Base-by-base conservation (phyloP, 2,329 filamentous ascomycete genomes). In the Talaromyces sp. region DNA sequence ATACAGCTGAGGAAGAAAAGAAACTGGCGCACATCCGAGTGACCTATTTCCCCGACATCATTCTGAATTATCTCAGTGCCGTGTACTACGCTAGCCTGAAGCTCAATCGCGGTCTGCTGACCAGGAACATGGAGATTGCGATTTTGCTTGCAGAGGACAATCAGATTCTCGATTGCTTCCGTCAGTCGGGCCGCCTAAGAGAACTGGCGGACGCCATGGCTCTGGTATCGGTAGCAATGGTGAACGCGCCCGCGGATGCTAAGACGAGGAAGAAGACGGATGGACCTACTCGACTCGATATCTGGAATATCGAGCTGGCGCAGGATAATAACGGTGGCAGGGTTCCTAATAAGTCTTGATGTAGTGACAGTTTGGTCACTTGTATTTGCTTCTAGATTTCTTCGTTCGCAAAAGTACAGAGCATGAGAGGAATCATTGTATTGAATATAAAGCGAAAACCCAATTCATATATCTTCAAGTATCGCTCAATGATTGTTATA, bases 61-160 rank as follows among this genome's bases (percentile, higher is more conserved):
- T 97, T 49, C 84, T 99, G 59, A 91, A 90, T 2, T 97, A 95
- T 75, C 87, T 95, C 73, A 89, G 86, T 71, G 89, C 90, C 1
- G 81, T 98, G 59, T 90, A 96, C 74, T 90, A 90, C 73, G 90
- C 90, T 0, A 92, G 92, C 3, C 88, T 87, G 56, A 84, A 87
- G 58, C 81, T 96, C 50, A 89, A 88, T 54, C 88, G 92, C 50
- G 91, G 94, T 66, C 86, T 90, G 69, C 83, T 96, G 19, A 84
- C 95, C 31, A 89, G 94, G 73, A 91, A 89, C 71, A 94, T 99
- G 90, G 91, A 97, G 66, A 82, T 99, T 17, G 89, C 92, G 1
- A 87, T 88, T 2, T 85, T 97, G 60, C 92, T 94, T 1, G 87
- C 90, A 64, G 86, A 88, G 68, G 85, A 84, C 67, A 88, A 88